Evolutionary conservation across 2,329 filamentous ascomycete genomes (phyloP), one percentile per base, ranked within the genome.

Genomic region (Penicillium nordicum): DNA sequence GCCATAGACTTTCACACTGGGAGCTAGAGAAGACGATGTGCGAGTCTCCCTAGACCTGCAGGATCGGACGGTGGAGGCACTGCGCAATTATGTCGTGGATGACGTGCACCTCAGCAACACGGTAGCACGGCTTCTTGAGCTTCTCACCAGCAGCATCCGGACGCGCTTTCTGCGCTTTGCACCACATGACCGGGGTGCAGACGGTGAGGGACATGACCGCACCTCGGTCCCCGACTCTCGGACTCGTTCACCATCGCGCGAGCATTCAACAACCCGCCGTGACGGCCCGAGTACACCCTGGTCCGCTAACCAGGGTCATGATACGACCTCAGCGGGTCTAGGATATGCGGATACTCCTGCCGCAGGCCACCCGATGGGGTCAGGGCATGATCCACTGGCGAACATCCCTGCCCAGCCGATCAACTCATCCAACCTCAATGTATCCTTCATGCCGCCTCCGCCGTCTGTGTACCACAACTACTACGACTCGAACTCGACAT

Each of bases 21-120:
- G 84, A 40, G 84, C 83, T 0, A 83, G 82, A 45, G 84, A 86
- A 67, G 81, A 83, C 63, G 82, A 87, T 56, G 81, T 87, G 12
- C 79, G 81, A 32, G 78, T 83, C 45, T 84, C 81, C 2, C 73
- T 87, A 7, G 78, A 79, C 25, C 76, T 87, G 2, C 80, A 87
- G 58, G 82, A 84, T 60, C 77, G 79, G 27, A 84, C 82, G 0
- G 80, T 85, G 8, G 78, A 82, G 59, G 83, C 82, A 9, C 73
- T 88, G 38, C 79, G 81, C 32, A 83, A 79, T 29, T 83, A 80
- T 63, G 84, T 86, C 23, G 84, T 87, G 21, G 84, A 88, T 64
- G 84, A 88, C 63, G 84, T 87, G 16, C 84, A 88, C 67, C 79
- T 88, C 2, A 83, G 80, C 47, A 81, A 83, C 60, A 82, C 83